phyloP scores from a whole-genome alignment of 2,329 filamentous ascomycete species.

The Botrytis medusae region DNA sequence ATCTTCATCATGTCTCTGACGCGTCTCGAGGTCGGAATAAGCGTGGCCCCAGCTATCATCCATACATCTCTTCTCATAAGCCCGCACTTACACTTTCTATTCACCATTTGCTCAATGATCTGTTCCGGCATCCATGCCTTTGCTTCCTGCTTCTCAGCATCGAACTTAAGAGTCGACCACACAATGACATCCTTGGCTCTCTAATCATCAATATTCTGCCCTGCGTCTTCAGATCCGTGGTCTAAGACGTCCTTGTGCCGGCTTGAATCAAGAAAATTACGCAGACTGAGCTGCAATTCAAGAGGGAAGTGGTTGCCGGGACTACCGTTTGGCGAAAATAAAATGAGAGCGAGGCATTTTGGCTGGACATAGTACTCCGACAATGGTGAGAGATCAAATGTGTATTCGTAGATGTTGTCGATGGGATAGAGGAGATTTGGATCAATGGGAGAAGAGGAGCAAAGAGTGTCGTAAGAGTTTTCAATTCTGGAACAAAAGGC shows the following conservation, averaged over 20 bases:
- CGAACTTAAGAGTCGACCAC: neutral
- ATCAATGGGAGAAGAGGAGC: neutral
- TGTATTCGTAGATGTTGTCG: neutral
- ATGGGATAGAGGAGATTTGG: neutral
- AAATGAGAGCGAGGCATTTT: neutral
- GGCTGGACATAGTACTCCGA: neutral
- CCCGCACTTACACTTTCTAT: neutral
- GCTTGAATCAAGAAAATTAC: neutral
- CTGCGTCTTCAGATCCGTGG: neutral
- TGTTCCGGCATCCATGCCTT: neutral
- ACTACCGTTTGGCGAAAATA: neutral
- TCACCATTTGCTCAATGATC: neutral
- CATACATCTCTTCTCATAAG: neutral
- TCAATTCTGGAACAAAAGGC: neutral
- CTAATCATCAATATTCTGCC: neutral
- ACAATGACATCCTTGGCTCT: neutral
- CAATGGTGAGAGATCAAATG: neutral
- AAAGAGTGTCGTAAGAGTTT: neutral
- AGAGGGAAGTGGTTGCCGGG: neutral
- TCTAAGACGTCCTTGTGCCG: neutral
- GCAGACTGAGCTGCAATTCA: neutral
- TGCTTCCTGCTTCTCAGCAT: neutral
- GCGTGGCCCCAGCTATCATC: neutral
- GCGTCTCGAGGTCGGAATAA: no score
- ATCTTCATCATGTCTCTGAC: neutral